Base-by-base conservation (phyloP, 2,329 filamentous ascomycete genomes). In the Aspergillus cejpii region DNA sequence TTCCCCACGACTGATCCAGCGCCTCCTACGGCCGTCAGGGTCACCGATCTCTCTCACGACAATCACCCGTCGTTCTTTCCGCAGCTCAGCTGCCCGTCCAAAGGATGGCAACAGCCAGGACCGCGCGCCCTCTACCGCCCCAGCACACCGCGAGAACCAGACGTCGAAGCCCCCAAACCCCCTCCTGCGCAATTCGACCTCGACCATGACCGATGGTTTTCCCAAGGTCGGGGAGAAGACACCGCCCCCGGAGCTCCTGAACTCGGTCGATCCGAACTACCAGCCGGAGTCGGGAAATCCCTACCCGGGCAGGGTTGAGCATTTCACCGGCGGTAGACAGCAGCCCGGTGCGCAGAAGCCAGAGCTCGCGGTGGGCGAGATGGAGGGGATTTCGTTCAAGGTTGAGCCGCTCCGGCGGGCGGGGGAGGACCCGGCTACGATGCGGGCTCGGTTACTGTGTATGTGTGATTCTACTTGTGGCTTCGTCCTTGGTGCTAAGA, bases 361-460 rank as follows among this genome's bases (percentile, higher is more conserved):
- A 48, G 87, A 95, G 56, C 77, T 94, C 49, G 81, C 74, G 36
- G 86, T 92, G 58, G 89, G 88, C 62, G 88, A 96, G 74, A 81
- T 96, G 61, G 82, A 94, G 65, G 88, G 88, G 54, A 86, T 84
- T 51, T 78, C 79, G 47, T 95, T 97, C 72, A 85, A 81, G 65
- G 83, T 97, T 60, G 87, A 94, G 75, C 92, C 92, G n/a, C 70
- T 97, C 55, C 81, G 85, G 49, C 79, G 92, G 40, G 79, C 78
- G 6, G 89, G 89, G 59, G 92, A 98, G 70, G 86, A 92, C 70
- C 73, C 79, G 37, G 77, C 79, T 56, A 98, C 91, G 27, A 95
- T 85, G 81, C 82, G 91, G 57, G 90, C 92, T 31, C 82, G 92
- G 54, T 80, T 98, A 62, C 75, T 85, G 70, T 87, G 70, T 73